Conservation (phyloP, 768 basidiomycete genomes). For the Mycena vitilis region DNA sequence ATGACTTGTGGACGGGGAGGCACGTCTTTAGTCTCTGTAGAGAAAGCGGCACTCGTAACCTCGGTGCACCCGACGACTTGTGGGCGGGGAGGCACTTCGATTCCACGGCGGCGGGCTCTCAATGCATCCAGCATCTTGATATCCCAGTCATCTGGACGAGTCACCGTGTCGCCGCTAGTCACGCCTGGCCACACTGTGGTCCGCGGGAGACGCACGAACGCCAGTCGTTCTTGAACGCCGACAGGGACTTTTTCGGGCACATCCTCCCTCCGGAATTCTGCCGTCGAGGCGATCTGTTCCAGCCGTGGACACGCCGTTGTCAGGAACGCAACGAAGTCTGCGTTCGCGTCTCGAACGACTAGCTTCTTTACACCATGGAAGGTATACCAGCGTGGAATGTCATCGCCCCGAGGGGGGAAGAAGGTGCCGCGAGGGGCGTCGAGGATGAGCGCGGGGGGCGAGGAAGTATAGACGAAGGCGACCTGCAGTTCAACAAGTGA, state of each 20-base stretch:
- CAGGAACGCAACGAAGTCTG: slow-evolving; percentile 6
- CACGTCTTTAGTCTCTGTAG: not conserved
- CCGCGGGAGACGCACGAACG: not conserved
- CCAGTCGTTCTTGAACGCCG: not conserved
- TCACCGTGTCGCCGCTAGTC: not conserved
- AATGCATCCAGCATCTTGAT: not conserved
- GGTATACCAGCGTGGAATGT: not conserved
- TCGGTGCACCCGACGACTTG: too few species aligned
- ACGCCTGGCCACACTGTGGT: not conserved
- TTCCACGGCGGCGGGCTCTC: too few species aligned
- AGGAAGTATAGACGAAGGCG: slow-evolving; percentile 1
- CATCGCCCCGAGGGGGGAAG: not conserved
- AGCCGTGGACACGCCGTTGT: slow-evolving; percentile 6
- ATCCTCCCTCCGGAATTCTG: slow-evolving; percentile 7
- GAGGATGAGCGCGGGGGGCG: slow-evolving; percentile 2
- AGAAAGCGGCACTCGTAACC: too few species aligned
- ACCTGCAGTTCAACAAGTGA: slow-evolving; percentile 11
- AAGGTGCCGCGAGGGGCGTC: slow-evolving; percentile 7
- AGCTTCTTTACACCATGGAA: not conserved
- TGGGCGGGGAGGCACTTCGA: too few species aligned
- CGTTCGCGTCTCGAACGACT: slow-evolving; percentile 1
- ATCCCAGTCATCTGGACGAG: not conserved
- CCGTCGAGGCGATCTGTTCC: slow-evolving; percentile 6
- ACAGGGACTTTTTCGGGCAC: not conserved
- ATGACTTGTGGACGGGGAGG: not conserved